phyloP scores from a whole-genome alignment of 345 rosid species.

The Eucalyptus cloeziana region DNA sequence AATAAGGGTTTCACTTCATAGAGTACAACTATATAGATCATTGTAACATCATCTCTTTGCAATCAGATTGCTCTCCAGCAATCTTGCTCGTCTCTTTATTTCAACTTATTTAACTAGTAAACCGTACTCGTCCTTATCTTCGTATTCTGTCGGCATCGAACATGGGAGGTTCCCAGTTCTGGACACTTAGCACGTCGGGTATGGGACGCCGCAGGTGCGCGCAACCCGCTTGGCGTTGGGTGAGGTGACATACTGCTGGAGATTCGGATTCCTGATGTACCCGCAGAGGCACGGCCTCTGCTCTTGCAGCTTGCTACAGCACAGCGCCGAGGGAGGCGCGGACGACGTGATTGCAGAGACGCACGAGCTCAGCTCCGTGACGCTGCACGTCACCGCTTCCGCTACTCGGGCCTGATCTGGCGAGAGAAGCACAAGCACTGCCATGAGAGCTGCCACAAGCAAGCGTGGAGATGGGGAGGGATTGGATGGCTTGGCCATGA shows the following conservation, averaged over 20 bases:
- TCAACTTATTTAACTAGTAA: background rate
- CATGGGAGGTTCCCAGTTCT: background rate
- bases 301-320: slow-evolving; percentile 50
- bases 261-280: slow-evolving; percentile 34
- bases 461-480: background rate
- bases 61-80: background rate
- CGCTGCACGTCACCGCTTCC: slow-evolving; percentile 38
- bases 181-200: slow-evolving; percentile 28
- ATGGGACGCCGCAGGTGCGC: slow-evolving; percentile 28
- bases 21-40: background rate
- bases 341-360: slow-evolving; percentile 15
- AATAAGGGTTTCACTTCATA: background rate
- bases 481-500: background rate
- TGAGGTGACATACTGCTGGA: slow-evolving; percentile 22
- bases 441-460: background rate
- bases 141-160: background rate
- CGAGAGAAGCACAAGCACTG: background rate
- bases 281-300: slow-evolving; percentile 63
- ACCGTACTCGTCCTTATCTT: background rate
- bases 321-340: slow-evolving; percentile 19
- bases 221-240: slow-evolving; percentile 34
- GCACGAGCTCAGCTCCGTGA: slow-evolving; percentile 47
- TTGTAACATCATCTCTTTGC: background rate
- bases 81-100: background rate
- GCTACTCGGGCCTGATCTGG: background rate